A percentile compares a stretch with the other conserved stretches of the same genome.
Conservation (phyloP, 2,329 filamentous ascomycete genomes). For the Coccinonectria pachysandricola region DNA sequence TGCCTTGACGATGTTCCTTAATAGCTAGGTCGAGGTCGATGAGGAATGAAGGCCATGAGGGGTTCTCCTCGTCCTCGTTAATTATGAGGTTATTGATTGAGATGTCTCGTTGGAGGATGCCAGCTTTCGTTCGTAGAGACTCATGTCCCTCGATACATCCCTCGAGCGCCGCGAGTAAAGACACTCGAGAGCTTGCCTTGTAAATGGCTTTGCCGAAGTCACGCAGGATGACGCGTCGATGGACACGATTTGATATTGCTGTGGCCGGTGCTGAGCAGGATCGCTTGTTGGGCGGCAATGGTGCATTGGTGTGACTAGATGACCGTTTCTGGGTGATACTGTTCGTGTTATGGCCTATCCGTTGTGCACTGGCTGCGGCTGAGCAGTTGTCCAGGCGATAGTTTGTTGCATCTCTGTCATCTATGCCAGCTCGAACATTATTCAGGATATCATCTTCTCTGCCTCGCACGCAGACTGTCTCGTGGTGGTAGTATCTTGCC, state of each 20-base stretch:
- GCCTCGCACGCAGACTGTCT: not conserved
- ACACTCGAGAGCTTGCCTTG: not conserved
- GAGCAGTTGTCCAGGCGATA: conserved; percentile 15
- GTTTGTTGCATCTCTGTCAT: conserved; percentile 22
- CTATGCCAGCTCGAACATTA: not conserved
- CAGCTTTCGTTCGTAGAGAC: conserved; percentile 2
- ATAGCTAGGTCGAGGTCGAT: not conserved
- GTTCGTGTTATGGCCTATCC: conserved; percentile 13
- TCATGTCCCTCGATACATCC: not conserved
- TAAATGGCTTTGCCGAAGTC: not conserved
- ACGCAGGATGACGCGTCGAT: not conserved
- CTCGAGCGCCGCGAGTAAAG: not conserved
- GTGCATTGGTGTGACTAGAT: conserved; percentile 1
- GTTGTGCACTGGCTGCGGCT: conserved; percentile 4
- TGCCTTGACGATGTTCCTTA: not conserved
- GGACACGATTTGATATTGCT: conserved; percentile 6
- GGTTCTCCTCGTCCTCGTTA: not conserved
- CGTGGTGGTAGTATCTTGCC: not conserved
- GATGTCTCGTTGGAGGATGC: not conserved
- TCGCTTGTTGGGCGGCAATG: conserved; percentile 21
- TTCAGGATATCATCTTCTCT: not conserved
- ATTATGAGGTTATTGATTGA: not conserved
- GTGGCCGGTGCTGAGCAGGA: conserved; percentile 19
- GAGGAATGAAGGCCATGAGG: not conserved
- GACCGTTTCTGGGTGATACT: not conserved